Evolutionary conservation across 106 monocot genomes (phyloP).

Genomic region (Agapanthus africanus): DNA sequence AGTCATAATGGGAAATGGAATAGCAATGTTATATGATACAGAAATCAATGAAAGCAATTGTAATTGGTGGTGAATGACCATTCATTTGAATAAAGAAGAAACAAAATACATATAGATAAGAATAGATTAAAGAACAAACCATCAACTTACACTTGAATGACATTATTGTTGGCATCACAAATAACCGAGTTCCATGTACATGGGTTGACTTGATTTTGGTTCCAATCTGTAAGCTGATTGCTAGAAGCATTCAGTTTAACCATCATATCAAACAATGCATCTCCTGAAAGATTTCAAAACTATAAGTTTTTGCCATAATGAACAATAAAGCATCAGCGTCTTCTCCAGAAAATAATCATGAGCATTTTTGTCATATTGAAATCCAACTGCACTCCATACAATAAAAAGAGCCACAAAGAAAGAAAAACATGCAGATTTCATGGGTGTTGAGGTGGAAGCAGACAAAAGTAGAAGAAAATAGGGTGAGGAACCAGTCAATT

Average conservation of each 20-base stretch:
- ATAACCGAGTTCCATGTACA: constrained; percentile 67
- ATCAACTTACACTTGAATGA: constrained; percentile 60
- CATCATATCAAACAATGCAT: constrained; percentile 76
- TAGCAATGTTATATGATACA: background rate
- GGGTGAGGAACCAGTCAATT: too few relatives aligned
- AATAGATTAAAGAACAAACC: background rate
- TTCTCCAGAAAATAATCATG: background rate
- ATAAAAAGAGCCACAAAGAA: background rate
- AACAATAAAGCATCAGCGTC: background rate
- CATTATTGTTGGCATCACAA: constrained; percentile 54
- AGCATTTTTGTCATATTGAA: background rate
- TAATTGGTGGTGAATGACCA: background rate
- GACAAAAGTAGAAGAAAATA: too few relatives aligned
- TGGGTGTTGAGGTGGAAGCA: too few relatives aligned
- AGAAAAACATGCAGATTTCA: background rate
- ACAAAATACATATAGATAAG: background rate
- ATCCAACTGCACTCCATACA: background rate
- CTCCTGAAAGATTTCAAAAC: constrained; percentile 44
- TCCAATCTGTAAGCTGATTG: constrained; percentile 79
- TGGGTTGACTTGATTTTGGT: constrained; percentile 72
- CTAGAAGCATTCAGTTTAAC: constrained; percentile 42
- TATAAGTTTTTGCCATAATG: background rate
- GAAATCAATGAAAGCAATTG: background rate
- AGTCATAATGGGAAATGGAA: too few relatives aligned
- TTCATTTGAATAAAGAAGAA: background rate